Evolutionary conservation across 169 alveolate species (phyloP).

Genomic region (Plasmodium gallinaceum): DNA sequence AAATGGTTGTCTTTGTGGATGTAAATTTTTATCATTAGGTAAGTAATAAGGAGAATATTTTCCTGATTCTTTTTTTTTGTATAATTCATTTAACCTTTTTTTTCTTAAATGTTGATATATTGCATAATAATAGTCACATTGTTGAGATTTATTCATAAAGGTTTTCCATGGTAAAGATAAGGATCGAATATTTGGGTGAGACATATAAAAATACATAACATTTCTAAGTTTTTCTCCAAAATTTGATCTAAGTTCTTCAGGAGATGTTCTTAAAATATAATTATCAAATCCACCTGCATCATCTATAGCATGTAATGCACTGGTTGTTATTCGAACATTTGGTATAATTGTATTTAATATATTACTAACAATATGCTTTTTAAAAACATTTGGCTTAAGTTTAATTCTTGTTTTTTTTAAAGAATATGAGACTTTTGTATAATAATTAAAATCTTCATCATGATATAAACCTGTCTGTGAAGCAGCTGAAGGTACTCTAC

Average conservation of each 20-base stretch:
- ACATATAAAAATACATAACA: constrained; percentile 88
- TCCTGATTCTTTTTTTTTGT: constrained; percentile 59
- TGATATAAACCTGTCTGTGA: constrained; percentile 91
- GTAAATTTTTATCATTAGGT: constrained; percentile 77
- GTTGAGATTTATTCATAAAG: constrained; percentile 78
- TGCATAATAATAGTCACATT: constrained; percentile 82
- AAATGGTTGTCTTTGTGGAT: constrained; percentile 78
- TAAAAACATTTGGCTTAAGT: constrained; percentile 85
- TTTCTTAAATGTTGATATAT: constrained; percentile 81
- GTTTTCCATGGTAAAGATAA: constrained; percentile 85
- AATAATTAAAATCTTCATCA: constrained; percentile 91
- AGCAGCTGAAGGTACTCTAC: constrained; percentile 91
- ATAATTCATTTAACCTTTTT: constrained; percentile 76
- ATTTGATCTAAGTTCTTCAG: constrained; percentile 91
- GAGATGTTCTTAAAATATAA: constrained; percentile 89
- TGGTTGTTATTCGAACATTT: constrained; percentile 88
- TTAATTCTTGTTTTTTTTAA: constrained; percentile 85
- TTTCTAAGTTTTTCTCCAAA: constrained; percentile 88
- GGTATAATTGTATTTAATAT: constrained; percentile 86
- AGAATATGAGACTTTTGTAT: constrained; percentile 88
- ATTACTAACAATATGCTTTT: constrained; percentile 82
- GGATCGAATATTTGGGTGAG: constrained; percentile 68
- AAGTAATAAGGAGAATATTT: constrained; percentile 85
- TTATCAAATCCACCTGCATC: constrained; percentile 91
- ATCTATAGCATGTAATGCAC: constrained; percentile 91